phyloP scores from a whole-genome alignment of 495 filamentous ascomycete genomes.

The Tuber magnatum region DNA sequence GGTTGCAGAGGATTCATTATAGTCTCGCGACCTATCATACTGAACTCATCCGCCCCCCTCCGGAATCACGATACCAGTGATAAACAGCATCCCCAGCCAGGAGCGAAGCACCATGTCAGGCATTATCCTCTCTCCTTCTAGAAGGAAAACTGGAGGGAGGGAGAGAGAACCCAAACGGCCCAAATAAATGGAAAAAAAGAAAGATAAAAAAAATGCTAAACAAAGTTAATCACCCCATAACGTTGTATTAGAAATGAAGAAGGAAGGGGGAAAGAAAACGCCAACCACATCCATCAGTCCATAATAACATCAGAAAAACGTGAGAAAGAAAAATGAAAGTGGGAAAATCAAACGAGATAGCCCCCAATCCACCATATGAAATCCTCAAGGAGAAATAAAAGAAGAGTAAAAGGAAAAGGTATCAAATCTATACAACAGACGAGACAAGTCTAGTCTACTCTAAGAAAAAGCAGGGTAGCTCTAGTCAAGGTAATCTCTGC shows the following conservation, averaged over 20 bases:
- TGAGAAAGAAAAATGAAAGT: not conserved
- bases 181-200: not conserved
- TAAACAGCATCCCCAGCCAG: not conserved
- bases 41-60: not conserved
- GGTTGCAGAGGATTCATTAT: not conserved
- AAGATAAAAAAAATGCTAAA: not conserved
- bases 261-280: not conserved
- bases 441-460: not conserved
- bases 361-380: not conserved
- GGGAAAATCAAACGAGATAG: not conserved
- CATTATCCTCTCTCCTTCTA: not conserved
- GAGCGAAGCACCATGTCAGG: not conserved
- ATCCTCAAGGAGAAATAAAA: not conserved
- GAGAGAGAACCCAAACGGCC: not conserved
- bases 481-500: conserved; percentile 18
- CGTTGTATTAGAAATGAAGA: not conserved
- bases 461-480: not conserved
- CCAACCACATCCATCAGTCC: not conserved
- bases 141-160: no score
- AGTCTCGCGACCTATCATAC: not conserved
- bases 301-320: not conserved
- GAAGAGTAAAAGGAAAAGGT: not conserved
- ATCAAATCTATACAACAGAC: not conserved
- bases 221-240: not conserved
- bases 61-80: not conserved